A percentile compares a stretch with the other conserved stretches of the same genome.
These are phyloP conservation scores for Heterobasidion annosum DNA, from an alignment of 1,284 basidiomycete species.

Conservation along the genomic window DNA sequence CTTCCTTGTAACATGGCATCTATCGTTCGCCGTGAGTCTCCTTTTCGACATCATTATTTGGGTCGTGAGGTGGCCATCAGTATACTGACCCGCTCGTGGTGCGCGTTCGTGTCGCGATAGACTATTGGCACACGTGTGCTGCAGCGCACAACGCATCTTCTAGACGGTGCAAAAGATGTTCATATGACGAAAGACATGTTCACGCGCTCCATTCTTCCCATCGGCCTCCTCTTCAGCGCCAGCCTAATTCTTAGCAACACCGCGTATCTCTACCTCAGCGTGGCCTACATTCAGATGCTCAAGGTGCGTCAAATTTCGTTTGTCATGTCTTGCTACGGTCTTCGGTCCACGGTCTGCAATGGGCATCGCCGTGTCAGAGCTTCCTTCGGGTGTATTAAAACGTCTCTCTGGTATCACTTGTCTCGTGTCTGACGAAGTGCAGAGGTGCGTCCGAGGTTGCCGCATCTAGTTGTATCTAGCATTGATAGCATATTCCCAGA, in stretches of 20 bases:
- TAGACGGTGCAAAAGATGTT: conserved; percentile 87
- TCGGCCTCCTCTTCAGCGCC: conserved; percentile 87
- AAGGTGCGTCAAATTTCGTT: conserved; percentile 45
- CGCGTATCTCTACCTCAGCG: conserved; percentile 86
- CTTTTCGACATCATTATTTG: background rate
- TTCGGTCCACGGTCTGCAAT: too few species aligned
- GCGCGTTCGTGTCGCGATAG: conserved; percentile 22
- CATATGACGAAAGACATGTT: conserved; percentile 81
- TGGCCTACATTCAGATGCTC: conserved; percentile 97
- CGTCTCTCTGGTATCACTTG: too few species aligned
- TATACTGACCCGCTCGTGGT: too few species aligned
- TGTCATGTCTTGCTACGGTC: background rate
- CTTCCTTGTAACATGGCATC: conserved; percentile 84
- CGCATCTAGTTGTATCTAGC: too few species aligned
- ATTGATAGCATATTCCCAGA: too few species aligned
- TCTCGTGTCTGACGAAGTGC: too few species aligned
- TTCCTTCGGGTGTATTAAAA: too few species aligned
- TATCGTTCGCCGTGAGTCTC: conserved; percentile 68
- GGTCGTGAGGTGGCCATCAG: too few species aligned
- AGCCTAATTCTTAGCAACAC: conserved; percentile 92
- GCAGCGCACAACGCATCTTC: conserved; percentile 78
- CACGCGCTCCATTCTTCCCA: conserved; percentile 84
- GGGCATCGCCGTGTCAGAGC: too few species aligned
- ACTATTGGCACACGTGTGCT: conserved; percentile 86
- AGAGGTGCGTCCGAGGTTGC: too few species aligned